Percentiles rank a stretch among this genome's conserved stretches.
Evolutionary conservation across 169 alveolate genomes (phyloP).

Genomic region (Cryptosporidium xiaoi): DNA sequence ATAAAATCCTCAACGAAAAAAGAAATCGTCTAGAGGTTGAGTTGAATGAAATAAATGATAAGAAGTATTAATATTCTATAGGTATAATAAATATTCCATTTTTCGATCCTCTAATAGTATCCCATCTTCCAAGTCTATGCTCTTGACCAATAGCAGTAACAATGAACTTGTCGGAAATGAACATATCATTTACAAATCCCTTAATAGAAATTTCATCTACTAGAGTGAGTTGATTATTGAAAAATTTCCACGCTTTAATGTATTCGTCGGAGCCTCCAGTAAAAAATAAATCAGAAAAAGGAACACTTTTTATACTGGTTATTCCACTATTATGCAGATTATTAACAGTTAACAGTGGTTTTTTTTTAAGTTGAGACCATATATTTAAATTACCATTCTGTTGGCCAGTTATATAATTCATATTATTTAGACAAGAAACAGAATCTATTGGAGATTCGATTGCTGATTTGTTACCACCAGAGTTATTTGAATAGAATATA

Average conservation of each 20-base stretch:
- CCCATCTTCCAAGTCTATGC: conserved; percentile 72
- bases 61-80: not conserved
- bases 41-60: not conserved
- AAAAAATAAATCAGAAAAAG: conserved; percentile 60
- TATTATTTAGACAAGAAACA: conserved; percentile 54
- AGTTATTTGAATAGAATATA: conserved; percentile 30
- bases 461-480: not conserved
- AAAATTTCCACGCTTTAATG: conserved; percentile 66
- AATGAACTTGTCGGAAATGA: conserved; percentile 30
- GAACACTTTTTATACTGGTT: conserved; percentile 33
- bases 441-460: conserved; percentile 66
- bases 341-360: conserved; percentile 14
- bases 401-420: conserved; percentile 29
- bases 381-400: conserved; percentile 48
- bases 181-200: conserved; percentile 64
- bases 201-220: not conserved
- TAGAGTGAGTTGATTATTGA: not conserved
- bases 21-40: not conserved
- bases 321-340: conserved; percentile 38
- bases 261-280: conserved; percentile 47
- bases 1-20: not conserved
- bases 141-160: conserved; percentile 74
- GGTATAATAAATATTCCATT: conserved; percentile 50
- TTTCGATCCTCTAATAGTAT: conserved; percentile 37
- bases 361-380: conserved; percentile 69